Evolutionary conservation across 225 moss, liverwort and hornwort genomes (phyloP), one percentile per base, ranked within the genome.

Genomic region (Anthoceros angustus): DNA sequence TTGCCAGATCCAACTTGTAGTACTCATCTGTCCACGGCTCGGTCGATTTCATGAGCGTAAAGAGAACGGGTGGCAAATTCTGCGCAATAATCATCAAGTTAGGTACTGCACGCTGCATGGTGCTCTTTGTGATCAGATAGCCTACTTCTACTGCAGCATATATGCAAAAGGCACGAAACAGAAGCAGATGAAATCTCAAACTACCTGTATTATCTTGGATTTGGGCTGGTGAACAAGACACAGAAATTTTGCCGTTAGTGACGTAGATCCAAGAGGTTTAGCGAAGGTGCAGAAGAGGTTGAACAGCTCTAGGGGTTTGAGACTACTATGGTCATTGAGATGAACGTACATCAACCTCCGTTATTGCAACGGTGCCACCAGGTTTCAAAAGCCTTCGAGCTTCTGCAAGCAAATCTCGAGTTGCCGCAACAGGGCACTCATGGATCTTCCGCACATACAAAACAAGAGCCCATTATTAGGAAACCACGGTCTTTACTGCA

Each of bases 11-110:
- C 46, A 98, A 79, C 5, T 76, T 74, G 49, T 78, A 79, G 42
- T 82, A 98, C 49, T 89, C 92, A 61, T 91, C 92, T 69, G 87
- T 71, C 87, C 87, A 89, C 15, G 98, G 98, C 70, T 98, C 98
- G 40, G 86, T 89, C 15, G 86, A 71, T 70, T 89, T 92, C 98
- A 89, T 86, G 76, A 98, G 60, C 8, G 81, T 78, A 62, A 82
- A 86, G 39, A 89, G 25, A 50, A 92, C 83, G 65, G 98, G 87
- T 63, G 85, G 82, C 77, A 98, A 61, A 48, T 75, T 74, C 98
- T 98, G 83, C 40, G 73, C 66, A 72, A 67, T 39, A 64, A 62
- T 42, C 16, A 20, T 18, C 16, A 20, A 55, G n/a, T 5, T 55
- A 5, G n/a, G 0, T 55, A 46, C 55, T 32, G 4, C 32, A 32